Conservation (phyloP, 2,329 filamentous ascomycete genomes). For the Acrodontium crateriforme region DNA sequence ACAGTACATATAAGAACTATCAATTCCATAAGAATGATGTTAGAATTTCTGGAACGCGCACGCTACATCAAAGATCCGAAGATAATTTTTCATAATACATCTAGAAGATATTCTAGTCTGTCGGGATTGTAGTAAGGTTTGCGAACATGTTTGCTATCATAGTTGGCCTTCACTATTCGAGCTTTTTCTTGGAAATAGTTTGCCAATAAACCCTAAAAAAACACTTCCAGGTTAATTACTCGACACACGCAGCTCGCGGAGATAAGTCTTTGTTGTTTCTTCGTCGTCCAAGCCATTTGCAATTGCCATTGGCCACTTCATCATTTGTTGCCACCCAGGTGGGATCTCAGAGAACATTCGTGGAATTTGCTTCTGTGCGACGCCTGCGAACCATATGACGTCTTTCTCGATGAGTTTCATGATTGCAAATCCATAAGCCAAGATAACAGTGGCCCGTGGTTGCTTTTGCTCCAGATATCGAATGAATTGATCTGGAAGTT, state of each 20-base stretch:
- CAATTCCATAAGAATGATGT: too few relatives aligned
- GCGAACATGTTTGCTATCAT: too few relatives aligned
- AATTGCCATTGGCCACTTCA: constrained; percentile 13
- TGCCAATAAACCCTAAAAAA: not conserved
- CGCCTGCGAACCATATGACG: constrained; percentile 12
- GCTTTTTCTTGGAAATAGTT: too few relatives aligned
- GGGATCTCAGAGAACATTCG: constrained; percentile 9
- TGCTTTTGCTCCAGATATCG: constrained; percentile 11
- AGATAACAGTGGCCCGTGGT: constrained; percentile 12
- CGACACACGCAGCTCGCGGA: too few relatives aligned
- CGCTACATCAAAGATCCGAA: too few relatives aligned
- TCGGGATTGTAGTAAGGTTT: too few relatives aligned
- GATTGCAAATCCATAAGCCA: constrained; percentile 13
- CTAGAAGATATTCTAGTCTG: too few relatives aligned
- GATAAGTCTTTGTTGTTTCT: constrained; percentile 5
- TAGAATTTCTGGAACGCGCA: too few relatives aligned
- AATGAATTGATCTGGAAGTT: constrained; percentile 11
- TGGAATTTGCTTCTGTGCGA: constrained; percentile 13
- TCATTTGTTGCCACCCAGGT: constrained; percentile 9
- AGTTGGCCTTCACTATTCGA: too few relatives aligned
- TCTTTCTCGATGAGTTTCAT: constrained; percentile 13
- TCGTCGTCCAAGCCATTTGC: constrained; percentile 3
- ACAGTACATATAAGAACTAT: too few relatives aligned
- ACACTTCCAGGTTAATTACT: constrained; percentile 6
- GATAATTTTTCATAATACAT: too few relatives aligned